Evolutionary conservation across 306 rosid genomes (phyloP).

Genomic region (Acacia crassicarpa): DNA sequence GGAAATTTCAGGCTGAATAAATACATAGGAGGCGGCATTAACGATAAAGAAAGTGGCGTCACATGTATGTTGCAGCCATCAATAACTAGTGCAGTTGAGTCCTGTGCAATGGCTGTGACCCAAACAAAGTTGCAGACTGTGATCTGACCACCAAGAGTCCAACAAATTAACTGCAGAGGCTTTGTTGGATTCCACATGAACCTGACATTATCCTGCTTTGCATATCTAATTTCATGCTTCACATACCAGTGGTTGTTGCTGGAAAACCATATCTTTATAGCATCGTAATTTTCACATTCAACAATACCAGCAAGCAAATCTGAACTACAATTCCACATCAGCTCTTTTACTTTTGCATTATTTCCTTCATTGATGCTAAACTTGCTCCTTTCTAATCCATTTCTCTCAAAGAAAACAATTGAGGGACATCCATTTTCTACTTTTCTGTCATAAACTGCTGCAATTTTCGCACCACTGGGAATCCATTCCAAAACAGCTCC

Average conservation of each 20-base stretch:
- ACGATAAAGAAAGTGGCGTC: slow-evolving; percentile 69
- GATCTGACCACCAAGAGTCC: slow-evolving; percentile 85
- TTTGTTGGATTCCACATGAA: slow-evolving; percentile 80
- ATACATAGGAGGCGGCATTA: slow-evolving; percentile 94
- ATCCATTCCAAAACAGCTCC: slow-evolving; percentile 86
- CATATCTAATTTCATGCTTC: slow-evolving; percentile 81
- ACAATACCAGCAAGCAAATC: slow-evolving; percentile 92
- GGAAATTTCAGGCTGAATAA: slow-evolving; percentile 73
- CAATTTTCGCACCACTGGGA: slow-evolving; percentile 97
- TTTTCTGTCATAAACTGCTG: slow-evolving; percentile 68
- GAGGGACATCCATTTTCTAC: slow-evolving; percentile 63
- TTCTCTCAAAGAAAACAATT: slow-evolving; percentile 87
- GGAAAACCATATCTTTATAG: slow-evolving; percentile 78
- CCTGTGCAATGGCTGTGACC: slow-evolving; percentile 71
- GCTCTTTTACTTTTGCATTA: slow-evolving; percentile 52
- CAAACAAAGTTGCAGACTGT: slow-evolving; percentile 70
- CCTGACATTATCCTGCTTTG: slow-evolving; percentile 62
- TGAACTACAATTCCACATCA: slow-evolving; percentile 97
- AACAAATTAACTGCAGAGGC: slow-evolving; percentile 79
- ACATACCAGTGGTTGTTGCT: slow-evolving; percentile 93
- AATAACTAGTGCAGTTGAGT: slow-evolving; percentile 72
- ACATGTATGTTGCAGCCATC: slow-evolving; percentile 70
- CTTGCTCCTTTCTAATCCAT: slow-evolving; percentile 81
- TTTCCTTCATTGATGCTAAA: slow-evolving; percentile 64
- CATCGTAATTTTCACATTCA: slow-evolving; percentile 66